phyloP scores from a whole-genome alignment of 495 filamentous ascomycete genomes.

The Xylaria grammica region DNA sequence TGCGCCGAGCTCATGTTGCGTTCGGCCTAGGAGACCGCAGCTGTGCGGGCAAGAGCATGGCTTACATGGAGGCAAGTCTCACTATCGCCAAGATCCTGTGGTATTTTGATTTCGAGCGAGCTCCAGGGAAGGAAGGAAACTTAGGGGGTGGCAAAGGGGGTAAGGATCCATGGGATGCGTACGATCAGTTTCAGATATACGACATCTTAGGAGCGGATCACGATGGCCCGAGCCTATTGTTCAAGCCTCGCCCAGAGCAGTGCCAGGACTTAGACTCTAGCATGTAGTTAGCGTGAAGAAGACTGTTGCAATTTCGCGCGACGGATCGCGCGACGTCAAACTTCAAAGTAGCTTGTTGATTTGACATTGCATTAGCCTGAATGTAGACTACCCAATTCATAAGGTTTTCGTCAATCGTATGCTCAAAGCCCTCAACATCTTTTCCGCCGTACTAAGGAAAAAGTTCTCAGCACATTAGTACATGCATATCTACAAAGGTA shows the following conservation, averaged over 20 bases:
- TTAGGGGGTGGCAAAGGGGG: constrained; percentile 16
- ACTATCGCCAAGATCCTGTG: constrained; percentile 37
- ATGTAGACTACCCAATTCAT: too few relatives aligned
- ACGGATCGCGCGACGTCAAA: too few relatives aligned
- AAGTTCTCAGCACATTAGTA: too few relatives aligned
- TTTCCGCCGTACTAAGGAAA: too few relatives aligned
- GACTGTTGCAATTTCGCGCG: constrained; percentile 38
- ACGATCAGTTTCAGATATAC: constrained; percentile 25
- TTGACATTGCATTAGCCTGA: too few relatives aligned
- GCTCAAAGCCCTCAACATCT: too few relatives aligned
- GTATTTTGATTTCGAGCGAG: constrained; percentile 35
- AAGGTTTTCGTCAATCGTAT: too few relatives aligned
- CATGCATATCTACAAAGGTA: too few relatives aligned
- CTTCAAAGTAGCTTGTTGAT: too few relatives aligned
- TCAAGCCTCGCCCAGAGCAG: constrained; percentile 43
- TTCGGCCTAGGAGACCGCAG: constrained; percentile 46
- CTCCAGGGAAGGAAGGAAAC: constrained; percentile 20
- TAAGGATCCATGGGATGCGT: not conserved
- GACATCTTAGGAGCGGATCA: constrained; percentile 17
- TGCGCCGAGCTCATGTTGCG: constrained; percentile 42
- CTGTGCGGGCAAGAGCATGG: constrained; percentile 52
- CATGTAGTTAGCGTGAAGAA: constrained; percentile 57
- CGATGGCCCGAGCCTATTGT: constrained; percentile 31
- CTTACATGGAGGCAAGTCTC: constrained; percentile 44
- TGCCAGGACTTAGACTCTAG: constrained; percentile 51